Base-by-base conservation (phyloP, 2,329 filamentous ascomycete genomes). In the Alternaria triticimaculans region DNA sequence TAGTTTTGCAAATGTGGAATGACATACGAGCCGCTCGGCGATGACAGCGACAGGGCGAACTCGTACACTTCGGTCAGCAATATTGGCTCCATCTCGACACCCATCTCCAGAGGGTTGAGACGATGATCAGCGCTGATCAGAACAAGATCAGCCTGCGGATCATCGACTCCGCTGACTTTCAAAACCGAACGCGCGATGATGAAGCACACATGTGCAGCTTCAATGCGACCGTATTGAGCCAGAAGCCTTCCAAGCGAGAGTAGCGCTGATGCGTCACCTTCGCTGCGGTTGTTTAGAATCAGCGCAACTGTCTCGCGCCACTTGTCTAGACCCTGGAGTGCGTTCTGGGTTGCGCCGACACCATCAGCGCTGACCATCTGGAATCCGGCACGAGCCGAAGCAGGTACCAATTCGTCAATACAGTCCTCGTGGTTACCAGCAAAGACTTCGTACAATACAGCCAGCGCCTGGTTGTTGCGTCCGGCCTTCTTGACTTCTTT, bases 11-110 rank as follows among this genome's bases (percentile, higher is more conserved):
- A 82, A 79, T 99, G 94, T 12, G 95, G 93, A 62, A 92, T 87
- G 44, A 87, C 86, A 33, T 88, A 83, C 0, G 85, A 80, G 10
- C 85, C 80, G 10, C 63, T 62, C 26, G 69, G 84, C 21, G 86
- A 87, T 3, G 90, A 85, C 14, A 98, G 86, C 10, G 92, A 92
- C 11, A 93, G 84, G 0, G 92, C 94, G 78, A 93, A 98, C 78
- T 99, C 96, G 74, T 96, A 98, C 0, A 97, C 89, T 79, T 99
- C 96, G 45, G 93, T 98, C n/a, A 99, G 87, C 55, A 97, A 84
- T n/a, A 97, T 88, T 5, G 93, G 88, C 76, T 98, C 94, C 7
- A 92, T 86, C 72, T 98, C 94, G 67, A 90, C 89, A 57, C 90
- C 89, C 66, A 94, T 90, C 55, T 92, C 89, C 55, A 90, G 87